A percentile compares a stretch with the other conserved stretches of the same genome.
Conservation (phyloP, 2,329 filamentous ascomycete genomes). For the Mycosphaerelloides madeirae region DNA sequence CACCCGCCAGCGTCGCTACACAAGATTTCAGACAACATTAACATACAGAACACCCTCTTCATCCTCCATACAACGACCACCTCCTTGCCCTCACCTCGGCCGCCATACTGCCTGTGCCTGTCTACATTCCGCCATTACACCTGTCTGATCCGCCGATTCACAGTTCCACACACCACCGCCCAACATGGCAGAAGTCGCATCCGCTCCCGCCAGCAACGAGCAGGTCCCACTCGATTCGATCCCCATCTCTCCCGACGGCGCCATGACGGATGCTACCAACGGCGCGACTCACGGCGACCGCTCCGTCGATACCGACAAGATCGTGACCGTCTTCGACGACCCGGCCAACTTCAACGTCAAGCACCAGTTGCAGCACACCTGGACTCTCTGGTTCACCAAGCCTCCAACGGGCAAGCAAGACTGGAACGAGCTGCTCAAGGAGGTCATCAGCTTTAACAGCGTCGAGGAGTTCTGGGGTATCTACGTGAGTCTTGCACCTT, state of each 20-base stretch:
- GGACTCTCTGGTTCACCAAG: constrained; percentile 99
- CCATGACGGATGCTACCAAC: constrained; percentile 43
- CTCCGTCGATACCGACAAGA: constrained; percentile 47
- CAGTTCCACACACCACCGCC: neutral
- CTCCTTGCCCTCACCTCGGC: no score
- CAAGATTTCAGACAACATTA: no score
- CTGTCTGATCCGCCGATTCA: neutral
- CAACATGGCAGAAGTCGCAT: constrained; percentile 34
- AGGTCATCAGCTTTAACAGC: constrained; percentile 97
- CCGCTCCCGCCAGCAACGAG: constrained; percentile 19
- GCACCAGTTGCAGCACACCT: constrained; percentile 93
- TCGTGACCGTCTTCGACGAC: constrained; percentile 95
- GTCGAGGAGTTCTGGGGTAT: constrained; percentile 99
- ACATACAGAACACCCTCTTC: no score
- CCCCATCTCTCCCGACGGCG: constrained; percentile 50
- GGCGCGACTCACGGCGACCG: constrained; percentile 42
- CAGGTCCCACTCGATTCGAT: constrained; percentile 54
- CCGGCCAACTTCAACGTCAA: constrained; percentile 99
- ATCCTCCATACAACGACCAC: no score
- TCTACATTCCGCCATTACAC: neutral
- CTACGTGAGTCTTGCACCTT: constrained; percentile 64
- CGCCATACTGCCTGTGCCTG: constrained; percentile 3
- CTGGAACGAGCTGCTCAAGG: constrained; percentile 97
- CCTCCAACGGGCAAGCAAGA: constrained; percentile 92
- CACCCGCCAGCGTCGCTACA: no score